Base-by-base conservation (phyloP, 371 early-diverging fungal species). In the Mortierella sp. region DNA sequence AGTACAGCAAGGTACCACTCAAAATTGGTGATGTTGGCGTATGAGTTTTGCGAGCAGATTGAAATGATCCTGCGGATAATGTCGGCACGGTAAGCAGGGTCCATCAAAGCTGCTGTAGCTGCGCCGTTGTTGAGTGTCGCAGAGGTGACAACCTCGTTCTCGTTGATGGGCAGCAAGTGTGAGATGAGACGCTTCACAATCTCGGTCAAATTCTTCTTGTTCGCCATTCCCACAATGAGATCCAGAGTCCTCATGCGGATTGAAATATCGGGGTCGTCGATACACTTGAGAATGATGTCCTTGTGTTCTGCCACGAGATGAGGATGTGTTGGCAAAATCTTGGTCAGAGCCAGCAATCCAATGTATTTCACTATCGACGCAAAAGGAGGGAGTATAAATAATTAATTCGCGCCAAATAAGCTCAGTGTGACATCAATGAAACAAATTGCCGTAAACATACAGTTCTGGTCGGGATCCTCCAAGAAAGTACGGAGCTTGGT, bases 1-100 rank as follows among this genome's bases (percentile, higher is more conserved):
- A 98, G 90, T 0, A 95, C 92, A 5, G 93, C 91, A 34, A 98
- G 91, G 84, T 98, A 98, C 99, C 99, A 99, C 83, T 98, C 98
- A 91, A 98, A 98, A 84, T 97, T 95, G n/a, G 93, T 88, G 28
- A 98, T 88, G 80, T 96, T 92, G 28, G 91, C 93, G 73, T 97
- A 99, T 21, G 95, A 95, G 81, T 96, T 93, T 60, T 94, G 93
- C 26, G 95, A 94, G 84, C 98, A 97, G 84, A 98, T 95, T 58
- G 87, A 88, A 4, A 98, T 75, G 55, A 98, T 96, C 14, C 95
- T 93, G 73, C 94, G 89, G 70, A 97, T 93, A 38, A 97, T 96
- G 63, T 95, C 93, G 8, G 90, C 88, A 31, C 97, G 94, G 89
- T 98, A 97, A 6, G 88, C 88, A 2, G 95, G 94, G 72, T 95